A percentile compares a stretch with the other conserved stretches of the same genome.
phyloP scores from a whole-genome alignment of 345 rosid genomes.

The Chamaenerion angustifolium region DNA sequence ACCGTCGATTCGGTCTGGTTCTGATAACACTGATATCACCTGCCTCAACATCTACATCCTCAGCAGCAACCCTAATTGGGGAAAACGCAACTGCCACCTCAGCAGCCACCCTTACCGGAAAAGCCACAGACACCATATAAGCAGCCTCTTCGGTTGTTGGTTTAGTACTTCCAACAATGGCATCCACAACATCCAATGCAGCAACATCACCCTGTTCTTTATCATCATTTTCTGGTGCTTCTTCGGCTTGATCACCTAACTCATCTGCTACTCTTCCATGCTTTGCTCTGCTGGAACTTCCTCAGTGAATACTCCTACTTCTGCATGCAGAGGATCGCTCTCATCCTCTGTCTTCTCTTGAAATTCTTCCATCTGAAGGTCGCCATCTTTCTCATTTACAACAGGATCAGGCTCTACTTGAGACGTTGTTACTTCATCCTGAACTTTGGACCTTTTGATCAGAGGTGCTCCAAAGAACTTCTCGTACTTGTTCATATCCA shows the following conservation, averaged over 20 bases:
- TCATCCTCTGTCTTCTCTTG: conserved; percentile 31
- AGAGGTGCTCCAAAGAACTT: conserved; percentile 38
- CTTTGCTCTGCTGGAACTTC: conserved; percentile 28
- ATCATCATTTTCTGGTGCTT: conserved; percentile 33
- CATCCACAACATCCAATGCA: conserved; percentile 24
- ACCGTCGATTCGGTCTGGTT: too few relatives aligned
- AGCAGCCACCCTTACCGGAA: conserved; percentile 36
- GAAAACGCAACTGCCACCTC: conserved; percentile 34
- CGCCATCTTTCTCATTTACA: conserved; percentile 34
- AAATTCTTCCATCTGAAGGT: conserved; percentile 49
- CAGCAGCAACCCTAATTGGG: conserved; percentile 41
- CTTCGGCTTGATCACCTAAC: conserved; percentile 21
- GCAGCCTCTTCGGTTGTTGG: conserved; percentile 32
- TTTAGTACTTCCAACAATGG: too few relatives aligned
- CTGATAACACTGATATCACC: too few relatives aligned
- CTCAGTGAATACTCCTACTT: conserved; percentile 18
- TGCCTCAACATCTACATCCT: conserved; percentile 17
- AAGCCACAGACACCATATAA: conserved; percentile 21
- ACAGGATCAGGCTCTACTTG: conserved; percentile 21
- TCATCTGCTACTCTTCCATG: not conserved
- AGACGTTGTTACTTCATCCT: conserved; percentile 18
- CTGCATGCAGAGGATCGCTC: conserved; percentile 5
- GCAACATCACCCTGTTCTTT: conserved; percentile 88
- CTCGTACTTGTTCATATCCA: conserved; percentile 44
- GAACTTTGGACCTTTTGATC: conserved; percentile 49